phyloP scores from a whole-genome alignment of 306 rosid species.

The Prinsepia uniflora region DNA sequence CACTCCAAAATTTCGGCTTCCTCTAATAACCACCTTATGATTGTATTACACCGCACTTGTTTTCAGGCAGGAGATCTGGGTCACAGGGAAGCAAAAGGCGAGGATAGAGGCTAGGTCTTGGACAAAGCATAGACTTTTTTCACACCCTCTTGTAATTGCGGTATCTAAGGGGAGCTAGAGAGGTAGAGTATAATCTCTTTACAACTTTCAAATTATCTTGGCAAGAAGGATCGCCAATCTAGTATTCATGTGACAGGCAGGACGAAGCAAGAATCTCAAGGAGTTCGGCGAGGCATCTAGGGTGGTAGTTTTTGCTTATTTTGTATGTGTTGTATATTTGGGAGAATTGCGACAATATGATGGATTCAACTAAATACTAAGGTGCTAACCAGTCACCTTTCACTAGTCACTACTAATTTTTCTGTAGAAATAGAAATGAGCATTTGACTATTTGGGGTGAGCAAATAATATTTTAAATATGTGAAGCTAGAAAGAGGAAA shows the following conservation, averaged over 20 bases:
- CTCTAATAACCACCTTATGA: conserved; percentile 4
- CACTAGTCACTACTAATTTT: too few relatives aligned
- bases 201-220: not conserved
- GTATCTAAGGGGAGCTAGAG: not conserved
- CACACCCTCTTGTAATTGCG: not conserved
- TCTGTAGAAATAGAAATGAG: too few relatives aligned
- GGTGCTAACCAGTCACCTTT: too few relatives aligned
- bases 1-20: not conserved
- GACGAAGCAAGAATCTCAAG: not conserved
- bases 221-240: not conserved
- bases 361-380: too few relatives aligned
- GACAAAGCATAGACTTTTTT: not conserved
- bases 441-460: too few relatives aligned
- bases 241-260: not conserved
- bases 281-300: not conserved
- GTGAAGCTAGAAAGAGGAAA: too few relatives aligned
- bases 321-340: too few relatives aligned
- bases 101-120: not conserved
- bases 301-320: not conserved
- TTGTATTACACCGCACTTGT: conserved; percentile 1
- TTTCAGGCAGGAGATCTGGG: conserved; percentile 27
- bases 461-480: too few relatives aligned
- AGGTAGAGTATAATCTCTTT: not conserved
- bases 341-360: too few relatives aligned
- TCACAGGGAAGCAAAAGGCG: conserved; percentile 23